Percentiles rank a stretch among this genome's conserved stretches.
Evolutionary conservation across 176 grass and related monocot species (phyloP).

Genomic region (Lolium perenne): DNA sequence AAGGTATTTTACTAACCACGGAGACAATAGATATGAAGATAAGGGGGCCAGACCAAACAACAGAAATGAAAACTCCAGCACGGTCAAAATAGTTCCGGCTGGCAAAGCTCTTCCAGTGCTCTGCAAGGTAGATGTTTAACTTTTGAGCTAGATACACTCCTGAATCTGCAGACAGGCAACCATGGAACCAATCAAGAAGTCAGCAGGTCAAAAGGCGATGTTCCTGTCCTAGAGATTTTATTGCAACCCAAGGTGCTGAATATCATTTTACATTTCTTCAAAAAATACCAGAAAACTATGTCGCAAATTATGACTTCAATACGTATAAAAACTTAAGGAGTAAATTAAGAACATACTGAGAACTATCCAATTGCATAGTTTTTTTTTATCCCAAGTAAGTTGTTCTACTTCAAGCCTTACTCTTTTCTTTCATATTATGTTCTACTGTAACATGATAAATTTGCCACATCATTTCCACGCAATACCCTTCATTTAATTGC

Average conservation of each 20-base stretch:
- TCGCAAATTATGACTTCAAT: neutral
- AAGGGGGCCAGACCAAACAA: slow-evolving; percentile 76
- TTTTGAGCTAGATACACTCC: slow-evolving; percentile 74
- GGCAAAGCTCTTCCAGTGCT: slow-evolving; percentile 67
- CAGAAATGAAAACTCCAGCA: slow-evolving; percentile 69
- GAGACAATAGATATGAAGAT: slow-evolving; percentile 57
- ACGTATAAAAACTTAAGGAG: neutral
- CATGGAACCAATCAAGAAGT: slow-evolving; percentile 3
- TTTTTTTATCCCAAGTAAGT: no score
- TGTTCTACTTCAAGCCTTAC: neutral
- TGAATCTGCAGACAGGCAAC: slow-evolving; percentile 50
- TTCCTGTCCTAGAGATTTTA: neutral
- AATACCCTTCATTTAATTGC: neutral
- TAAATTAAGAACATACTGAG: neutral
- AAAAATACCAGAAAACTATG: slow-evolving; percentile 1
- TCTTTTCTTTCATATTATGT: neutral
- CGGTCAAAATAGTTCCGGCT: slow-evolving; percentile 63
- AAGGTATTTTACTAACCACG: slow-evolving; percentile 55
- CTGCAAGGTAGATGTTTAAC: slow-evolving; percentile 60
- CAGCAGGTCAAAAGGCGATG: neutral
- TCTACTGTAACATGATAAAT: neutral
- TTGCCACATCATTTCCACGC: neutral
- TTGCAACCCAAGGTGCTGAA: neutral
- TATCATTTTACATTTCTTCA: neutral
- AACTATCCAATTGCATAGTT: neutral